Evolutionary conservation across 495 filamentous ascomycete genomes (phyloP), one percentile per base, ranked within the genome.

Genomic region (Oleoguttula mirabilis): DNA sequence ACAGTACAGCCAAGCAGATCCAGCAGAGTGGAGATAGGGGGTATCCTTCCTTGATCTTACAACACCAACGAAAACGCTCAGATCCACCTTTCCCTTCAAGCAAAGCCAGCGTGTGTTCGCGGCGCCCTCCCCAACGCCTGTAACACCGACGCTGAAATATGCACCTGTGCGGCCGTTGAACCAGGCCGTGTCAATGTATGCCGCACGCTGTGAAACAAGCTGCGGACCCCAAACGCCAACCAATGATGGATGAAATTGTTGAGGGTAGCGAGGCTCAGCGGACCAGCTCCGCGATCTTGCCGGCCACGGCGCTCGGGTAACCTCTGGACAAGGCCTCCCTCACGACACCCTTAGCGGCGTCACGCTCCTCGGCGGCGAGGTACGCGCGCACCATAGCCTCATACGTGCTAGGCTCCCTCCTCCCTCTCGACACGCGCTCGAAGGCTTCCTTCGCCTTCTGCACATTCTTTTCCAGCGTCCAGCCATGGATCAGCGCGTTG

Each of bases 401-500:
- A 58, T 98, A 98, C n/a, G 90, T 98, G 64, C 85, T 94, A 5
- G 90, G 90, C 64, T 98, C 90, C 21, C 90, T 76, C 66, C 80
- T 84, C 22, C 75, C 70, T 20, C 69, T 69, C 24, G 76, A 72
- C 27, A 98, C 73, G 34, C 72, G 66, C 28, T 80, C 70, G 58
- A 93, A 98, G 50, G 95, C 75, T 4, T 69, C 66, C 61, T 79
- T 75, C 27, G 85, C 82, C 60, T 84, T 86, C 39, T 59, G 62
- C 20, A 98, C 83, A 41, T 87, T 72, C 61, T 80, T 81, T 60
- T 83, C 83, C 21, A 75, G 66, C 25, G 92, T 86, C 90, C 90
- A 98, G 47, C 90, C 90, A 53, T 96, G 86, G 58, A 98, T 98
- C n/a, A 98, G 75, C 1, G 86, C 93, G 68, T 98, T 98, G 53